Base-by-base conservation (phyloP, 805 yeast species). In the Metschnikowia borealis region DNA sequence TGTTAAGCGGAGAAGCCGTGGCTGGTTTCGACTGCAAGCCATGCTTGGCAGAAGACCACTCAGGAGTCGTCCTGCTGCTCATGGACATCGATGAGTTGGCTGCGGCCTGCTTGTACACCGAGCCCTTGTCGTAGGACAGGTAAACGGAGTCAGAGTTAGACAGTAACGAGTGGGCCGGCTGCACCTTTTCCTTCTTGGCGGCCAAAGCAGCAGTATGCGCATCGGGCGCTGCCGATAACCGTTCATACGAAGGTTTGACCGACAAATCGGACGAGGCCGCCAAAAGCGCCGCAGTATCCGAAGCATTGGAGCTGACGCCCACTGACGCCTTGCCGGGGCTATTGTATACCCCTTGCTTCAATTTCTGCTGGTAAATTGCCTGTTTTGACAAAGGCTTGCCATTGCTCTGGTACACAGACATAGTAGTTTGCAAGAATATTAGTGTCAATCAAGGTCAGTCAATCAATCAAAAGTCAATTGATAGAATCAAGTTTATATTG, bases 251-350 rank as follows among this genome's bases (percentile, higher is more conserved):
- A 13, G 89, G 82, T 54, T 78, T 79, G 36, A 85, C 80, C 2
- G 82, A 75, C 41, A 83, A 73, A 64, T 83, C 87, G 2, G 86
- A 69, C 11, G 83, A 79, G 6, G 87, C 80, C 2, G 94, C 95
- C 54, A 85, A 71, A 48, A 85, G 70, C 1, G 94, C 94, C 44
- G 95, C 92, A 5, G 86, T 80, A 62, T 84, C 89, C 14, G 88
- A 79, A 29, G 90, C 88, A 38, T 80, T 75, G 51, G 83, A 76
- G 53, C 80, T 76, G 31, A 85, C 86, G n/a, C 92, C 91, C 5
- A 82, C 68, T 10, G 75, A 68, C 3, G 73, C 73, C 46, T 67
- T 71, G 17, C 77, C 54, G 45, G 75, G 62, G 67, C 80, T 43
- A 80, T 86, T 56, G 68, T 73, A 85, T 35, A 81, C 73, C 29